Conservation (phyloP, 768 basidiomycete species). For the Russula sp. region DNA sequence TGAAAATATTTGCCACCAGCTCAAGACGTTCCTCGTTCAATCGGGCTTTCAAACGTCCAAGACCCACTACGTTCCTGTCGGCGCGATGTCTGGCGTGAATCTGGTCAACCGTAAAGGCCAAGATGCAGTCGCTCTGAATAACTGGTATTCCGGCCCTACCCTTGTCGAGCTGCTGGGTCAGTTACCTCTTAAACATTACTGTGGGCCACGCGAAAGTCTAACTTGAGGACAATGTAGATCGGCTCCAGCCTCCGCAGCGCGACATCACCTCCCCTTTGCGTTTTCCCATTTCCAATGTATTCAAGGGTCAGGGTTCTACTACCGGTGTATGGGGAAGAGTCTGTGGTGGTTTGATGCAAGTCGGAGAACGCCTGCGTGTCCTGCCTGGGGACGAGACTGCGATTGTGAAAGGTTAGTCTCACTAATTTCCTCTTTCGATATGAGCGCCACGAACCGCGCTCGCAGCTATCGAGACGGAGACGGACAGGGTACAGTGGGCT, state of each 20-base stretch:
- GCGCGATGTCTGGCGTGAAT: constrained; percentile 88
- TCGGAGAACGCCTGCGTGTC: constrained; percentile 83
- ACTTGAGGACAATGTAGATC: constrained; percentile 48
- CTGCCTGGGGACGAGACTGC: constrained; percentile 91
- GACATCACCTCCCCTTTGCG: constrained; percentile 76
- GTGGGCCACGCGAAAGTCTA: background rate
- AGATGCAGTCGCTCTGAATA: constrained; percentile 46
- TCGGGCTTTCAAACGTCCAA: constrained; percentile 82
- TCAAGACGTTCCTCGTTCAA: constrained; percentile 80
- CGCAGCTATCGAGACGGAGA: constrained; percentile 83
- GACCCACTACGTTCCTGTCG: constrained; percentile 82
- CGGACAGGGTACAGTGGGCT: constrained; percentile 76
- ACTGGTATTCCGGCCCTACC: constrained; percentile 87
- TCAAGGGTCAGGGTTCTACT: constrained; percentile 80
- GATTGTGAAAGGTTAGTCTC: constrained; percentile 55
- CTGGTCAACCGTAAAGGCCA: constrained; percentile 52
- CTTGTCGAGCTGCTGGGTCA: constrained; percentile 80
- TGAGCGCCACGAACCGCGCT: background rate
- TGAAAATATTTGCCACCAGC: constrained; percentile 70
- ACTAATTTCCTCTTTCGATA: background rate
- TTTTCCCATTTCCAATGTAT: constrained; percentile 92
- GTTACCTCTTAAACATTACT: constrained; percentile 12
- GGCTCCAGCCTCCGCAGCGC: constrained; percentile 73
- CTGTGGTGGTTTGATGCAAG: constrained; percentile 85
- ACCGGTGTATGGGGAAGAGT: constrained; percentile 80